Conservation (phyloP, 345 rosid species). For the Corchorus capsularis region DNA sequence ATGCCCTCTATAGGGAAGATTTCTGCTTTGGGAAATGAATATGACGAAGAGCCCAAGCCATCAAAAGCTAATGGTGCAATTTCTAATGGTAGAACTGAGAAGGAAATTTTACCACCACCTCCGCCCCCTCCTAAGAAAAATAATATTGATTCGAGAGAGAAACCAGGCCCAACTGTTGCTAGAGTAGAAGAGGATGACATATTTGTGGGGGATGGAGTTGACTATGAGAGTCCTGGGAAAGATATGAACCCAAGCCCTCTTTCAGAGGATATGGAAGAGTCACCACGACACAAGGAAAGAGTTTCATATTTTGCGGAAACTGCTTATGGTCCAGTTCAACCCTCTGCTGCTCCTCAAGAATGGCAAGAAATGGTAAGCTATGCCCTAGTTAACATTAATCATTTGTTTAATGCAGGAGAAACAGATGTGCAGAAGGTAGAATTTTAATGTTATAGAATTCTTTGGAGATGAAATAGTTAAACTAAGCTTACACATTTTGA, state of each 20-base stretch:
- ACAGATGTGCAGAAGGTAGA: background rate
- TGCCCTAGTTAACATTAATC: background rate
- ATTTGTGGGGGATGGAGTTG: constrained; percentile 84
- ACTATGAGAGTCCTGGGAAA: constrained; percentile 77
- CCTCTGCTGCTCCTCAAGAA: constrained; percentile 69
- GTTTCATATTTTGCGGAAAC: constrained; percentile 71
- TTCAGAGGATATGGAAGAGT: constrained; percentile 99
- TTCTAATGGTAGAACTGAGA: constrained; percentile 43
- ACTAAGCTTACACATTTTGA: background rate
- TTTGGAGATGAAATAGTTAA: constrained; percentile 3
- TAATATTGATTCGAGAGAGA: constrained; percentile 52
- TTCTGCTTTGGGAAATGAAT: constrained; percentile 48
- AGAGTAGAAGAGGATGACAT: constrained; percentile 84
- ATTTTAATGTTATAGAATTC: background rate
- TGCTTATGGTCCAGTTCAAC: constrained; percentile 79
- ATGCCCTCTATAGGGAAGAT: constrained; percentile 50
- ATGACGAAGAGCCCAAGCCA: constrained; percentile 58
- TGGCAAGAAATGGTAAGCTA: constrained; percentile 79
- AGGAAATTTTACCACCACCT: constrained; percentile 63
- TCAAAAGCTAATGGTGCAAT: constrained; percentile 46
- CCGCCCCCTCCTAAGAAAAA: constrained; percentile 62
- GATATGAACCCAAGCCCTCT: constrained; percentile 82
- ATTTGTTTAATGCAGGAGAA: background rate
- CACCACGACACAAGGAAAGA: constrained; percentile 86
- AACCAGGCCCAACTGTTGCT: constrained; percentile 54